Conservation (phyloP, 345 rosid species). For the Lumnitzera littorea region DNA sequence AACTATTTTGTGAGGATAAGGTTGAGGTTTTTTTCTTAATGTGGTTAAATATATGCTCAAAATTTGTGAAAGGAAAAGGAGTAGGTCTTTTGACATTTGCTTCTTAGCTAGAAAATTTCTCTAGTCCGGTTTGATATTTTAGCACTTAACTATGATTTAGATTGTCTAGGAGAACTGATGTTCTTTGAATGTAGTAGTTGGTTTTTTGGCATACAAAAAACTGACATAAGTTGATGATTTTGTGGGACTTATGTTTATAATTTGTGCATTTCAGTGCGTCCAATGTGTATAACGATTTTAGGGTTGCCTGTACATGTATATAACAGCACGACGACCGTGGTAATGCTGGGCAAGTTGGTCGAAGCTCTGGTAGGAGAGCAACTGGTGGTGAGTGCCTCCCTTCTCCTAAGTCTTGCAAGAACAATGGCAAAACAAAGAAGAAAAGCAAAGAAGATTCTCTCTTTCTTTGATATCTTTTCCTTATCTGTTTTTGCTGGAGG, state of each 20-base stretch:
- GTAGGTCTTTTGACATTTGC: too few species aligned
- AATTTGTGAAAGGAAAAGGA: too few species aligned
- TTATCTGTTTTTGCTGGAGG: background rate
- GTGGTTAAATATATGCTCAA: constrained; percentile 8
- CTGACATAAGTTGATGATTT: constrained; percentile 45
- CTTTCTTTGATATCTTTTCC: background rate
- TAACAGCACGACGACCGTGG: constrained; percentile 87
- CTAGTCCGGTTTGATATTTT: constrained; percentile 13
- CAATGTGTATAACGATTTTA: constrained; percentile 54
- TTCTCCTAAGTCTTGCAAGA: background rate
- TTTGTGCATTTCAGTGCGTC: constrained; percentile 43
- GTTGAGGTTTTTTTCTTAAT: too few species aligned
- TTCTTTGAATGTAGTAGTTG: constrained; percentile 11
- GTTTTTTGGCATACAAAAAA: constrained; percentile 36
- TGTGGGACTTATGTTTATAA: constrained; percentile 37
- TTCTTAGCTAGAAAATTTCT: constrained; percentile 7
- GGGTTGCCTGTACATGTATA: constrained; percentile 79
- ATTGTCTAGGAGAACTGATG: background rate
- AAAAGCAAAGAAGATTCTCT: too few species aligned
- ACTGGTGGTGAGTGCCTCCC: constrained; percentile 43
- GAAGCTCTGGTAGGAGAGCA: constrained; percentile 40
- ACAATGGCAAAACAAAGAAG: too few species aligned
- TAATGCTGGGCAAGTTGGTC: constrained; percentile 55
- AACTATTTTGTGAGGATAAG: too few species aligned
- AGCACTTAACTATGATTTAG: background rate